Percentiles rank a stretch among this genome's conserved stretches.
Evolutionary conservation across 2,329 filamentous ascomycete species (phyloP).

Genomic region (Cercospora citrullina): DNA sequence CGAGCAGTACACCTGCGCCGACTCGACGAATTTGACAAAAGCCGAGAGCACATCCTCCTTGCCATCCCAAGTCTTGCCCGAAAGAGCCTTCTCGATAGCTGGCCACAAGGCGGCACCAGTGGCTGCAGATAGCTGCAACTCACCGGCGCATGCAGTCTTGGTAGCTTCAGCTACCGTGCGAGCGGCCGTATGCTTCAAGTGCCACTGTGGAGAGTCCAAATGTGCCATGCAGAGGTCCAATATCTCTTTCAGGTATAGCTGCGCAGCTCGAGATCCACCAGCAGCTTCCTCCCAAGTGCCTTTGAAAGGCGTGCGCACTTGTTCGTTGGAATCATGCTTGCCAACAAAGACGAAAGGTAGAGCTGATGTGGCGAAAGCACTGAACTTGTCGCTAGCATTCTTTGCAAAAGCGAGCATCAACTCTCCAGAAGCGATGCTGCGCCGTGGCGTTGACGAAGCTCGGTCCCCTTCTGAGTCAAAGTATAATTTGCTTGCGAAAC

Average conservation of each 20-base stretch:
- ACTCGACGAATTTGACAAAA: conserved; percentile 74
- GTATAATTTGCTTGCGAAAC: conserved; percentile 68
- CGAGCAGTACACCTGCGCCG: conserved; percentile 58
- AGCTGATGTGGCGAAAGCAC: conserved; percentile 69
- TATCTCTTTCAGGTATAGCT: conserved; percentile 83
- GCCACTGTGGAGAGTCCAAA: conserved; percentile 81
- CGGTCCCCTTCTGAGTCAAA: conserved; percentile 77
- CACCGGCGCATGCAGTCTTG: conserved; percentile 55
- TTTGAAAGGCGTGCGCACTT: conserved; percentile 75
- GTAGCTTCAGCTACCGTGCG: conserved; percentile 75
- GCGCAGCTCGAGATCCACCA: conserved; percentile 76
- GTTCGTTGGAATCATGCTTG: conserved; percentile 79
- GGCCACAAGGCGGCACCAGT: conserved; percentile 65
- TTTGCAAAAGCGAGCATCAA: conserved; percentile 82
- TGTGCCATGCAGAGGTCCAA: conserved; percentile 65
- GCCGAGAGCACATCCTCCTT: conserved; percentile 83
- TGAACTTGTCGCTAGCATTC: conserved; percentile 85
- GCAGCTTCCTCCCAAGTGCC: conserved; percentile 91
- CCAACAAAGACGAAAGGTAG: conserved; percentile 87
- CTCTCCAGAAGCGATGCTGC: conserved; percentile 72
- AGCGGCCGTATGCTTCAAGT: conserved; percentile 83
- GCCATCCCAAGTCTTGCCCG: conserved; percentile 87
- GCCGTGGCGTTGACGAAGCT: conserved; percentile 33
- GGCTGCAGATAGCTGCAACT: conserved; percentile 56
- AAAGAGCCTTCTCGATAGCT: conserved; percentile 74